Evolutionary conservation across 2,329 filamentous ascomycete species (phyloP), one percentile per base, ranked within the genome.

Genomic region (Xylariaceae sp.): DNA sequence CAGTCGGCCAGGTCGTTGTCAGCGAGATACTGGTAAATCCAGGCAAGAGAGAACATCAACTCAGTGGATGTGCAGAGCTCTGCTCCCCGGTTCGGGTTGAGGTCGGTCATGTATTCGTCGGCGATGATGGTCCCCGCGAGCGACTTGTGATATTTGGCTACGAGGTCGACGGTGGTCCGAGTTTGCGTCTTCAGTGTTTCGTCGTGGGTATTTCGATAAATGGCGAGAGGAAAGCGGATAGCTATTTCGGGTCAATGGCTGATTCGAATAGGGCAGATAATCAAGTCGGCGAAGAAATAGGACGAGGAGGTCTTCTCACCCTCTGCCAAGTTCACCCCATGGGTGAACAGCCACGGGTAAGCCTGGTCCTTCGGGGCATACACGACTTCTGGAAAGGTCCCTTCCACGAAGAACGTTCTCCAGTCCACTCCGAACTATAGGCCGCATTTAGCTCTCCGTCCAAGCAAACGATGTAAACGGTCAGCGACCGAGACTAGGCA

Each of bases 271-370:
- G n/a, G n/a, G n/a, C n/a, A n/a, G n/a, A n/a, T n/a, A n/a, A n/a
- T n/a, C n/a, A n/a, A n/a, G n/a, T n/a, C n/a, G n/a, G n/a, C n/a
- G n/a, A n/a, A n/a, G n/a, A n/a, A n/a, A n/a, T n/a, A n/a, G n/a
- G n/a, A n/a, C n/a, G n/a, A n/a, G n/a, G n/a, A n/a, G n/a, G 18
- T 39, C 11, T 27, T 4, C 6, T 34, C 9, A 64, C 64, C 64
- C 55, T 68, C 63, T n/a, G 63, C 65, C 32, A 66, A 52, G 43
- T 69, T 68, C 5, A 69, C 66, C 3, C 64, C 66, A 38, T 69
- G 66, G 11, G 59, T 59, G 34, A 60, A 67, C 6, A 60, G 45
- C 17, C 54, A 55, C 39, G 61, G 31, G 16, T 63, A 53, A 41
- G 57, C 34, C 43, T 57, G 38, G 4, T 48, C 24, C 41, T 46